phyloP scores from a whole-genome alignment of 108 stramenopile genomes.

The Seminavis robusta region DNA sequence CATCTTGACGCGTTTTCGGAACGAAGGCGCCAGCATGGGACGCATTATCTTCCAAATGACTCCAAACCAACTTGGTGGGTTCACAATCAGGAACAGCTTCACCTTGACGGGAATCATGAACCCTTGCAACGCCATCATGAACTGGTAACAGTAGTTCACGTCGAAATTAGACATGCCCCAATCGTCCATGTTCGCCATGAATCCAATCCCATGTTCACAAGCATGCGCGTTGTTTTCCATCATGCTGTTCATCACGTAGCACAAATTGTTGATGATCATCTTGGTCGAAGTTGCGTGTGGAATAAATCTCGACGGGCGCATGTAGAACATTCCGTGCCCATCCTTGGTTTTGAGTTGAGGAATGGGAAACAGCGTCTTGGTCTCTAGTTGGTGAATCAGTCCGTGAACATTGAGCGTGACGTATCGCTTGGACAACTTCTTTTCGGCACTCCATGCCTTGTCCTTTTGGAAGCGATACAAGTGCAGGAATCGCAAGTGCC shows the following conservation, averaged over 20 bases:
- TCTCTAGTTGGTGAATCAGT: too few species aligned
- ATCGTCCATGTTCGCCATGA: constrained; percentile 48
- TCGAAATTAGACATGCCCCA: constrained; percentile 48
- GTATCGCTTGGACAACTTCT: too few species aligned
- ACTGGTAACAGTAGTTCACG: constrained; percentile 34
- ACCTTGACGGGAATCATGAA: constrained; percentile 31
- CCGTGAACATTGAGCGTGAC: too few species aligned
- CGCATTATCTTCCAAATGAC: constrained; percentile 46
- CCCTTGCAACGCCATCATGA: constrained; percentile 48
- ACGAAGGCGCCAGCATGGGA: constrained; percentile 29
- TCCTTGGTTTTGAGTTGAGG: constrained; percentile 40
- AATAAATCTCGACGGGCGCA: constrained; percentile 39
- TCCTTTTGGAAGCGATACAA: too few species aligned
- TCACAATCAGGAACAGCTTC: constrained; percentile 43
- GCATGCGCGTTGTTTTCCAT: constrained; percentile 30
- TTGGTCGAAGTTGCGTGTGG: constrained; percentile 31
- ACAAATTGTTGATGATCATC: constrained; percentile 43
- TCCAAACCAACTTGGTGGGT: constrained; percentile 53
- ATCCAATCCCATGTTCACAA: constrained; percentile 45
- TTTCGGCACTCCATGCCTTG: too few species aligned
- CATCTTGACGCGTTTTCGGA: constrained; percentile 39
- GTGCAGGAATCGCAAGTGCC: too few species aligned
- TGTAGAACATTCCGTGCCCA: constrained; percentile 38
- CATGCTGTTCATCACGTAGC: constrained; percentile 39
- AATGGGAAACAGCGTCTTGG: constrained; percentile 40